phyloP scores from a whole-genome alignment of 352 stramenopile genomes.

The Pythium scleroteichum region DNA sequence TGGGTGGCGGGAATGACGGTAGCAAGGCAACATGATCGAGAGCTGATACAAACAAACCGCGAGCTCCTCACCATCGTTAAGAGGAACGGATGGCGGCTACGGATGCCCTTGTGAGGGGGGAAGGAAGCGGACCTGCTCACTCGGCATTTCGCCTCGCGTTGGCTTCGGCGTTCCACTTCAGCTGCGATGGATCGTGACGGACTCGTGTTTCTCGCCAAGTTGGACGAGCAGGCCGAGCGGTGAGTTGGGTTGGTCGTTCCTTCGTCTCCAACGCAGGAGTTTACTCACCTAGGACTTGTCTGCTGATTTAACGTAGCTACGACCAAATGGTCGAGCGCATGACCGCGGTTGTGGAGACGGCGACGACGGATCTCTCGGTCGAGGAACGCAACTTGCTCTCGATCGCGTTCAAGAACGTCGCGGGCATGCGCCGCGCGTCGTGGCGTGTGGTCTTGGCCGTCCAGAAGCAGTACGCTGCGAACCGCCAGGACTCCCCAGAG shows the following conservation, averaged over 20 bases:
- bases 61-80: too few relatives aligned
- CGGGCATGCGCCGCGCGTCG: constrained; percentile 27
- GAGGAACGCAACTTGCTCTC: constrained; percentile 41
- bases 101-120: too few relatives aligned
- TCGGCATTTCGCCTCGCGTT: too few relatives aligned
- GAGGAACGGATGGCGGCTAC: too few relatives aligned
- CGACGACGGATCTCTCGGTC: constrained; percentile 22
- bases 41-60: too few relatives aligned
- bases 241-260: not conserved
- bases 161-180: not conserved
- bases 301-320: too few relatives aligned
- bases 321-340: constrained; percentile 33
- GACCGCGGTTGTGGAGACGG: constrained; percentile 17
- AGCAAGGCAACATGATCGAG: not conserved
- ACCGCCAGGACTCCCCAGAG: not conserved
- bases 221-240: constrained; percentile 34
- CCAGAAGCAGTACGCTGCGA: constrained; percentile 29
- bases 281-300: too few relatives aligned
- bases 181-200: constrained; percentile 29
- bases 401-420: constrained; percentile 42
- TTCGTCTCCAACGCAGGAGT: too few relatives aligned
- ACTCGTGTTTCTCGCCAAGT: constrained; percentile 38
- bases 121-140: too few relatives aligned
- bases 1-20: constrained; percentile 16
- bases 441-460: constrained; percentile 35